A percentile compares a stretch with the other conserved stretches of the same genome.
phyloP scores from a whole-genome alignment of 495 filamentous ascomycete species.

The Talaromyces liani region DNA sequence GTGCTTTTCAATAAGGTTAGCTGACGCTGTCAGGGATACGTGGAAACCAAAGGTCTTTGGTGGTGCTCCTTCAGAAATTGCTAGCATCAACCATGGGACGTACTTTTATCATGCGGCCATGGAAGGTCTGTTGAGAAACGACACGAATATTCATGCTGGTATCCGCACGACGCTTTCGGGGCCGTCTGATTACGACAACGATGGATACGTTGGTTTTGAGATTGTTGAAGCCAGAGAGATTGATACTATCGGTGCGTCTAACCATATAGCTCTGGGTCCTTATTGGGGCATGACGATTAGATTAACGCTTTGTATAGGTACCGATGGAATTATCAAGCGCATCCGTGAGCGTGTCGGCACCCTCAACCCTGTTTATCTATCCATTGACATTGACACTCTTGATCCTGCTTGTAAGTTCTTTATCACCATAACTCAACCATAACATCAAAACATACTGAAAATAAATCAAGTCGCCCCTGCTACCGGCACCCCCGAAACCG shows the following conservation, averaged over 20 bases:
- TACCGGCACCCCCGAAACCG: constrained; percentile 82
- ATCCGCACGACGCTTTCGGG: constrained; percentile 72
- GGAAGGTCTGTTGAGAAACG: constrained; percentile 70
- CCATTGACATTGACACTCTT: constrained; percentile 82
- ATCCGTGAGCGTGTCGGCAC: constrained; percentile 68
- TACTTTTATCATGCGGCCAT: constrained; percentile 64
- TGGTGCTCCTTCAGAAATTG: constrained; percentile 52
- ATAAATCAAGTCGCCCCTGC: constrained; percentile 52
- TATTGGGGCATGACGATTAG: too few relatives aligned
- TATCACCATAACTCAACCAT: background rate
- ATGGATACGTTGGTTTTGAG: constrained; percentile 75
- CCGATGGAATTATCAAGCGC: constrained; percentile 62
- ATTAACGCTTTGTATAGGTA: constrained; percentile 14
- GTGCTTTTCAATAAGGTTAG: background rate
- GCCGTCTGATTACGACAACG: constrained; percentile 70
- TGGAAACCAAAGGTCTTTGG: constrained; percentile 68
- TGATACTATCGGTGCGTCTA: constrained; percentile 58
- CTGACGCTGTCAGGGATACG: constrained; percentile 37
- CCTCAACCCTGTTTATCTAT: constrained; percentile 69
- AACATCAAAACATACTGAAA: too few relatives aligned
- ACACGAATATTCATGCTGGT: constrained; percentile 79
- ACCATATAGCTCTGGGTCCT: background rate
- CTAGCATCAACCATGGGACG: constrained; percentile 79
- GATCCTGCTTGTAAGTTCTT: constrained; percentile 65
- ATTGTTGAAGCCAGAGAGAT: constrained; percentile 77